Base-by-base conservation (phyloP, 805 yeast species). In the Nakazawaea wyomingensis region DNA sequence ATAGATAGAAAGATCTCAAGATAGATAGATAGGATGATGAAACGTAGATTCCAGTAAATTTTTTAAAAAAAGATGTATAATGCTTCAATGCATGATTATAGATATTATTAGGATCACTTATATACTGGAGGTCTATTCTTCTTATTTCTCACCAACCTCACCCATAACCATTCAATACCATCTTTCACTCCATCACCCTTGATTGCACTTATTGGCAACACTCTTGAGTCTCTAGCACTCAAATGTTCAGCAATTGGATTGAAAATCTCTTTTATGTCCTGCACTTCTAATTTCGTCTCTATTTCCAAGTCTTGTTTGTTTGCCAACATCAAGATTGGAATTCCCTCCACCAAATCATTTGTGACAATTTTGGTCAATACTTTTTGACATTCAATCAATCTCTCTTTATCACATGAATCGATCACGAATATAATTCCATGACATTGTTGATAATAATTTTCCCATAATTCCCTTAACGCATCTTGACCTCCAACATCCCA, bases 401-500 rank as follows among this genome's bases (percentile, higher is more conserved):
- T 71, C 27, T 76, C 82, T 21, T 82, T 74, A 60, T 90, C 98
- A 1, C 95, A 82, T 7, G 96, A 85, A 59, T 91, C 99, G 10
- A 93, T 91, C 16, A 91, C 83, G 60, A 91, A 91, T 34, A 93
- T 81, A 29, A 91, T 86, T 0, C 93, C 98, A 62, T 91, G 97
- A 43, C 96, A 85, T 46, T 80, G 83, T 16, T 72, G 69, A 63
- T 82, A 93, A 67, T 91, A 93, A 48, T 86, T 79, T 5, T 82
- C 72, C 99, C 99, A 91, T 72, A 93, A 71, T 22, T 78, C 67
- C 37, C 98, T 71, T 37, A 91, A 68, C n/a, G 84, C 70, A 56
- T 81, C 82, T 62, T 91, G 99, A 10, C 99, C 99, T 9, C 98
- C 98, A 32, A 91, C 80, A 60, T 91, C 99, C 98, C 98, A 91